These are phyloP conservation scores for Medicago ruthenica DNA, from an alignment of 306 rosid species.

Conservation along the genomic window DNA sequence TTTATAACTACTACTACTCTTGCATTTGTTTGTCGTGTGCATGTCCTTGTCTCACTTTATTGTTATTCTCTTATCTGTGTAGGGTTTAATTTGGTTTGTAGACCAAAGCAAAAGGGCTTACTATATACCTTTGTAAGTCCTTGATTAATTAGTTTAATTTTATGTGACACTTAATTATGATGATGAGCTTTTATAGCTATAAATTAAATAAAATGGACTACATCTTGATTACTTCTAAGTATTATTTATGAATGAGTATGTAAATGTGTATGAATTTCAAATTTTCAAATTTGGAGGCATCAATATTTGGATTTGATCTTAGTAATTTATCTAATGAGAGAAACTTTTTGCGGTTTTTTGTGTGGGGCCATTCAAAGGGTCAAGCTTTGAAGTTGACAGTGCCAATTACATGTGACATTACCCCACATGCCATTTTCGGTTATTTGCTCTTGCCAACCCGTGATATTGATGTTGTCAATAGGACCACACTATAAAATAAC, in stretches of 20 bases:
- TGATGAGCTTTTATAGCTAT: slow-evolving; percentile 44
- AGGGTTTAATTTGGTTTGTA: slow-evolving; percentile 57
- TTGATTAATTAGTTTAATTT: slow-evolving; percentile 33
- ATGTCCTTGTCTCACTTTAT: slow-evolving; percentile 43
- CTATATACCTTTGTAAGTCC: slow-evolving; percentile 46
- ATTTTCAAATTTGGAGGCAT: slow-evolving; percentile 46
- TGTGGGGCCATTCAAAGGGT: slow-evolving; percentile 47
- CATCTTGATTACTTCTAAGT: slow-evolving; percentile 39
- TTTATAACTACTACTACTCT: not conserved
- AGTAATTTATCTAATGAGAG: slow-evolving; percentile 42
- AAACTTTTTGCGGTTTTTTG: slow-evolving; percentile 19
- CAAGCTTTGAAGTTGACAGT: slow-evolving; percentile 47
- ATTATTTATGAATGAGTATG: too few species aligned
- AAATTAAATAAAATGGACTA: slow-evolving; percentile 51
- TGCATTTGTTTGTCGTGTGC: slow-evolving; percentile 47
- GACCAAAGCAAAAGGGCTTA: slow-evolving; percentile 43
- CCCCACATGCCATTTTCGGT: slow-evolving; percentile 55
- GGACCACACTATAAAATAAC: slow-evolving; percentile 53
- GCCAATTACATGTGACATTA: slow-evolving; percentile 51
- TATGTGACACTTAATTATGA: slow-evolving; percentile 31
- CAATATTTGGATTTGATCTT: slow-evolving; percentile 37
- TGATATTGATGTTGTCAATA: slow-evolving; percentile 55
- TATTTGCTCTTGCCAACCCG: slow-evolving; percentile 53
- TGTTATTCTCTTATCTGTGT: slow-evolving; percentile 38
- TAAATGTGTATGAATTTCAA: not conserved